Evolutionary conservation across 129 eudicot genomes (phyloP), one percentile per base, ranked within the genome.

Genomic region (Lonicera japonica): DNA sequence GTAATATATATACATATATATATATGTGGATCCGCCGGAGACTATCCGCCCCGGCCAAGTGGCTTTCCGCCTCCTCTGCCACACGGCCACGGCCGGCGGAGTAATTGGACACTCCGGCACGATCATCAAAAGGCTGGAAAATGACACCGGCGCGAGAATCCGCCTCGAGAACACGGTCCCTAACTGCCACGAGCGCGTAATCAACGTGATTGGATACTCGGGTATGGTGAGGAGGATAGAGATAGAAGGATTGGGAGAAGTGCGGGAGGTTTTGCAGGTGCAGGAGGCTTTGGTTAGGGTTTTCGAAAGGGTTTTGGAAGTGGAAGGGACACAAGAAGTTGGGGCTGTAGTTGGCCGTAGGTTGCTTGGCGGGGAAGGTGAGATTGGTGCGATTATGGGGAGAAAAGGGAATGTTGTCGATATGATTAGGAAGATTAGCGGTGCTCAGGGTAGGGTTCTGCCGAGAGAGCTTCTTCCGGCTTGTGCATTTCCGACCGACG

Each of bases 281-380:
- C 76, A 76, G 38, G 72, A 58, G 45, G 76, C 63, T 21, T 25
- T 70, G 71, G n/a, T 76, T 19, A 70, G 76, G 56, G 81, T 76
- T 58, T 76, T 64, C 5, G 76, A 76, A 64, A 70, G 76, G 76
- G 56, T 76, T 70, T 58, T 76, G 60, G 76, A 64, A 62, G 68
- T 76, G n/a, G 68, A 65, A 41, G 58, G 63, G 58, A 54, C 25
- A 24, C 60, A 56, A 8, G 60, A 53, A 45, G 54, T 10, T 43
- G 50, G 19, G 21, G 65, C 60, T 16, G 21, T 71, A 7, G 52
- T 54, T 39, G 71, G 82, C 29, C 51, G 83, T n/a, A n/a, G n/a
- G 40, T 56, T 77, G 61, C 54, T 77, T 22, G 75, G 60, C 15
- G 71, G 56, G 1, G 2, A 0, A 8, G 78, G 60, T 50, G 61